Conservation (phyloP, 495 filamentous ascomycete species). For the Viridothelium virens region DNA sequence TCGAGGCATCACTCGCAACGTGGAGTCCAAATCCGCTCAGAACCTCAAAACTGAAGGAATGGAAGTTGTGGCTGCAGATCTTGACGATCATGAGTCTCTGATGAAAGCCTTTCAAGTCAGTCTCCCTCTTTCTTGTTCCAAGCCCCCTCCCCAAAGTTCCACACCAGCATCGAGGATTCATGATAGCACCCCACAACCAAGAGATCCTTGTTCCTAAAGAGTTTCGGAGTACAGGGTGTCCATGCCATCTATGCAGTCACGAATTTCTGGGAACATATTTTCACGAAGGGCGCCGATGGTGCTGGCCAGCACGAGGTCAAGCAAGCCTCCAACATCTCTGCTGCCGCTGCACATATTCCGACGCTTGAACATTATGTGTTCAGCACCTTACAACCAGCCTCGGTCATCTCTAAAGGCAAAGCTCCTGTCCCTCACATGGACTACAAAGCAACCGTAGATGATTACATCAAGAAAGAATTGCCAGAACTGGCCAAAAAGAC, state of each 20-base stretch:
- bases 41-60: constrained; percentile 16
- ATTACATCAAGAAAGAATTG: constrained; percentile 25
- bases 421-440: constrained; percentile 31
- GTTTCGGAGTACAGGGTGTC: constrained; percentile 2
- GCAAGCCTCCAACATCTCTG: constrained; percentile 29
- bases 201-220: constrained; percentile 1
- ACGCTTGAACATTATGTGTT: constrained; percentile 31
- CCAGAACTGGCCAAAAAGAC: constrained; percentile 28
- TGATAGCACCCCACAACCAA: neutral
- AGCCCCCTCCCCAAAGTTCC: neutral
- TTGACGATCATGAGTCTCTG: constrained; percentile 19
- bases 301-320: constrained; percentile 15
- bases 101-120: constrained; percentile 21
- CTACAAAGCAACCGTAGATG: constrained; percentile 27
- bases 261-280: constrained; percentile 14
- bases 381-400: constrained; percentile 28
- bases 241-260: constrained; percentile 16
- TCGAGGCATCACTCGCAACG: constrained; percentile 21
- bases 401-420: constrained; percentile 19
- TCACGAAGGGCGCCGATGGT: constrained; percentile 8
- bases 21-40: constrained; percentile 12
- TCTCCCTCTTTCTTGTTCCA: constrained; percentile 1
- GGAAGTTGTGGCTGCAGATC: constrained; percentile 20
- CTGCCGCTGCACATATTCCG: constrained; percentile 27
- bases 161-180: neutral